These are phyloP conservation scores for Aspergillus felis DNA, from an alignment of 2,329 filamentous ascomycete species.

Conservation along the genomic window DNA sequence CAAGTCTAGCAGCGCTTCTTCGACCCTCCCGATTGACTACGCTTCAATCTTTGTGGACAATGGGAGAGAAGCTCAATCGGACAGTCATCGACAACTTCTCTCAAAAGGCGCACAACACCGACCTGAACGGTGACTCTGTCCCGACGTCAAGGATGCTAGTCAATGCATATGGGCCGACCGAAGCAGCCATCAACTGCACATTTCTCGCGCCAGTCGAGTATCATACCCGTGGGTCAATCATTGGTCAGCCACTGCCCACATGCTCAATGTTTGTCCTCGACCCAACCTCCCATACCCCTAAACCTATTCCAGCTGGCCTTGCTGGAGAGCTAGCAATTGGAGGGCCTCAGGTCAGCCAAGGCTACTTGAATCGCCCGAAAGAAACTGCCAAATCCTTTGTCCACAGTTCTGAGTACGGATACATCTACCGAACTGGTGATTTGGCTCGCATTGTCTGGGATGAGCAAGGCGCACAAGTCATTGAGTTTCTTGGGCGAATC, in stretches of 20 bases:
- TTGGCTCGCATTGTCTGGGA: conserved; percentile 57
- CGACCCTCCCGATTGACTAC: conserved; percentile 22
- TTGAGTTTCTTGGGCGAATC: conserved; percentile 81
- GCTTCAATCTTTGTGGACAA: conserved; percentile 29
- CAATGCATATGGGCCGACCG: conserved; percentile 34
- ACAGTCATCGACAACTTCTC: conserved; percentile 32
- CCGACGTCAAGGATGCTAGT: conserved; percentile 18
- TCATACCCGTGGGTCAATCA: conserved; percentile 30
- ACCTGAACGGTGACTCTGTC: neutral
- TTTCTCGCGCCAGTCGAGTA: conserved; percentile 19
- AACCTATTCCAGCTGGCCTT: conserved; percentile 38
- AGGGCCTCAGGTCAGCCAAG: conserved; percentile 28
- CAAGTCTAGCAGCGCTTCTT: conserved; percentile 35
- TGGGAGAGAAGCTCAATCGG: conserved; percentile 33
- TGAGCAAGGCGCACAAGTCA: conserved; percentile 46
- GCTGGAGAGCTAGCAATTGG: conserved; percentile 45
- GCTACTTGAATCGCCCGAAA: conserved; percentile 24
- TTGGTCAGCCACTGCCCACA: conserved; percentile 34
- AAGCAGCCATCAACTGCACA: conserved; percentile 29
- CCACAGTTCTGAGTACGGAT: conserved; percentile 42
- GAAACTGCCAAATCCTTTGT: conserved; percentile 26
- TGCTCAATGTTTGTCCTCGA: conserved; percentile 31
- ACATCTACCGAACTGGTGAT: conserved; percentile 37
- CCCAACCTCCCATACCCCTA: conserved; percentile 19
- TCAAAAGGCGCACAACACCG: neutral